phyloP scores from a whole-genome alignment of 139 green algal species.

The Auxenochlorella pyrenoidosa region DNA sequence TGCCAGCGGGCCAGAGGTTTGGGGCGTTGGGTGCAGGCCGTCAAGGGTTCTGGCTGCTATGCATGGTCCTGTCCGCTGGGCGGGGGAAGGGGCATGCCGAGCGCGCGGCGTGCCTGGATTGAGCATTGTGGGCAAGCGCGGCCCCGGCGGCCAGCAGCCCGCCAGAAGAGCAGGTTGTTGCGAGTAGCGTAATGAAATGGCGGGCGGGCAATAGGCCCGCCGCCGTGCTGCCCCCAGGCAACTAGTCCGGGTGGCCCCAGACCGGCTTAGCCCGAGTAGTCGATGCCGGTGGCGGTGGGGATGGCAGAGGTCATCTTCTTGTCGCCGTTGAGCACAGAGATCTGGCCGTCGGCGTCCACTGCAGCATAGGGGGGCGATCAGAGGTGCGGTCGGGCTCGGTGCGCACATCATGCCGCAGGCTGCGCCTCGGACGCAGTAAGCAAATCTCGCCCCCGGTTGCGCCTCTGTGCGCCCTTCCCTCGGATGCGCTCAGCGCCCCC shows the following conservation, averaged over 20 bases:
- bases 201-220: too few relatives aligned
- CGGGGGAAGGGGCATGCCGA: not conserved
- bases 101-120: too few relatives aligned
- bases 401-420: not conserved
- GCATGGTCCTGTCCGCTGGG: not conserved
- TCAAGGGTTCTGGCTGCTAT: not conserved
- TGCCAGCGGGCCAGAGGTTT: not conserved
- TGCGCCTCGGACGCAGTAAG: too few relatives aligned
- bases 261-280: too few relatives aligned
- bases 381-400: too few relatives aligned
- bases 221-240: not conserved
- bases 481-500: not conserved
- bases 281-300: conserved; percentile 11
- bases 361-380: not conserved
- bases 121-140: not conserved
- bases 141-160: too few relatives aligned
- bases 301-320: conserved; percentile 88
- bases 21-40: not conserved
- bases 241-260: too few relatives aligned
- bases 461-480: too few relatives aligned
- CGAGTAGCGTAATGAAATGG: too few relatives aligned
- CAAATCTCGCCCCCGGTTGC: too few relatives aligned
- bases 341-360: conserved; percentile 90
- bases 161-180: too few relatives aligned
- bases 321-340: conserved; percentile 92